Base-by-base conservation (phyloP, 176 grass and related monocot species). In the Chrysopogon serrulatus region DNA sequence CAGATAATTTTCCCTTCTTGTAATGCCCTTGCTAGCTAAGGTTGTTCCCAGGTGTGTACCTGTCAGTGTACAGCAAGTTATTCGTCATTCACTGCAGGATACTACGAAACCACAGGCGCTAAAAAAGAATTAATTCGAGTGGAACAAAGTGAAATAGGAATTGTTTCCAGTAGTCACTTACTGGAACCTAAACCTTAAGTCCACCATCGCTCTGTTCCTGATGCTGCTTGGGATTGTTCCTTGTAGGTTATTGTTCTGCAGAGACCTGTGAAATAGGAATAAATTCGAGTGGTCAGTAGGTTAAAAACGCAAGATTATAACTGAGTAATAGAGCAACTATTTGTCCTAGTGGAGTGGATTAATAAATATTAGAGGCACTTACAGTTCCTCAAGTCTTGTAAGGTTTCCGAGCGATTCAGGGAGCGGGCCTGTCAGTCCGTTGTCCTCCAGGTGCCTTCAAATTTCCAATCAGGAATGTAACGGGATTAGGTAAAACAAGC, bases 401-500 rank as follows among this genome's bases (percentile, higher is more conserved):
- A 95, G 87, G 71, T 42, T 76, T 79, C 93, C 96, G 5, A 98
- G 36, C 0, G 87, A 78, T 68, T 84, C 48, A 67, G 91, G 91
- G 47, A 98, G 84, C 21, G 79, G 47, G 70, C 96, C 91, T 37
- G 73, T 71, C 45, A 98, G 77, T 32, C 31, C 82, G 68, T 98
- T 95, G 47, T 92, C 79, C 76, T 95, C 89, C 62, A 95, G 86
- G 73, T 95, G 89, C 89, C 96, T 98, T 82, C 49, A 88, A 24
- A 82, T 90, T 97, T 75, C 74, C 84, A 32, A 76, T 90, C 19
- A 84, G 21, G 83, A 54, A 71, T 37, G 39, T 68, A 87, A n/a
- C 10, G 26, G 53, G 3, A 33, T 27, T 69, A 82, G 71, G 30
- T 18, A 71, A 71, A 82, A 34, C 3, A 26, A 82, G 26, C 45